Percentiles rank a stretch among this genome's conserved stretches.
Evolutionary conservation across 257 asterid genomes (phyloP).

Genomic region (Jasminum sambac): DNA sequence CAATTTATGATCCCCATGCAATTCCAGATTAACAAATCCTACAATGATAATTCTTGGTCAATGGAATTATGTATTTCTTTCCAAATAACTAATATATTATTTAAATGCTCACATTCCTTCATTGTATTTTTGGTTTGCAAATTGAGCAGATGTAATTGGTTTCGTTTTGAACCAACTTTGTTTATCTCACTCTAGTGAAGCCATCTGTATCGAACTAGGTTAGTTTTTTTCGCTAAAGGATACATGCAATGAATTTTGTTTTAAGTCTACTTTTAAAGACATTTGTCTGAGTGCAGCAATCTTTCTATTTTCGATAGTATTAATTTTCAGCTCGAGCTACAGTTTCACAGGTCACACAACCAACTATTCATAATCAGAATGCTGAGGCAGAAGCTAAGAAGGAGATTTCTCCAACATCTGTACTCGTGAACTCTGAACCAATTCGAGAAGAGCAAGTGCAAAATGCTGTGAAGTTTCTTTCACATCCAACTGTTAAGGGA

Average conservation of each 20-base stretch:
- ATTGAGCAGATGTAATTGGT: neutral
- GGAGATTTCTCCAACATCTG: slow-evolving; percentile 71
- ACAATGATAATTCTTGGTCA: neutral
- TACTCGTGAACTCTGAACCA: slow-evolving; percentile 90
- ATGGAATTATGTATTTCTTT: slow-evolving; percentile 5
- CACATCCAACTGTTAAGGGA: slow-evolving; percentile 95
- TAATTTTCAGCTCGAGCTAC: slow-evolving; percentile 28
- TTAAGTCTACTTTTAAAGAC: neutral
- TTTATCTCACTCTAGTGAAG: neutral
- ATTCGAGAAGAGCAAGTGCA: slow-evolving; percentile 93
- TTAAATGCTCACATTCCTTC: neutral
- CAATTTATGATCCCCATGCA: neutral
- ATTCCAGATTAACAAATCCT: neutral
- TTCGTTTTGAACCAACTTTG: neutral
- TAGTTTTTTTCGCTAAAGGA: neutral
- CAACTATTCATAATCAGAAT: slow-evolving; percentile 37
- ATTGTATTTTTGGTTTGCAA: neutral
- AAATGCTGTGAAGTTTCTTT: slow-evolving; percentile 95
- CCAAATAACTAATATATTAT: slow-evolving; percentile 10
- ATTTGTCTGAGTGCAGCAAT: neutral
- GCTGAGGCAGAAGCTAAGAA: slow-evolving; percentile 47
- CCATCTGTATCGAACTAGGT: neutral
- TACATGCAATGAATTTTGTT: neutral
- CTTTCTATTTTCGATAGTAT: slow-evolving; percentile 16
- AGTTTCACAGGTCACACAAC: slow-evolving; percentile 48